phyloP scores from a whole-genome alignment of 805 yeast genomes.

The Schwanniomyces vanrijiae region DNA sequence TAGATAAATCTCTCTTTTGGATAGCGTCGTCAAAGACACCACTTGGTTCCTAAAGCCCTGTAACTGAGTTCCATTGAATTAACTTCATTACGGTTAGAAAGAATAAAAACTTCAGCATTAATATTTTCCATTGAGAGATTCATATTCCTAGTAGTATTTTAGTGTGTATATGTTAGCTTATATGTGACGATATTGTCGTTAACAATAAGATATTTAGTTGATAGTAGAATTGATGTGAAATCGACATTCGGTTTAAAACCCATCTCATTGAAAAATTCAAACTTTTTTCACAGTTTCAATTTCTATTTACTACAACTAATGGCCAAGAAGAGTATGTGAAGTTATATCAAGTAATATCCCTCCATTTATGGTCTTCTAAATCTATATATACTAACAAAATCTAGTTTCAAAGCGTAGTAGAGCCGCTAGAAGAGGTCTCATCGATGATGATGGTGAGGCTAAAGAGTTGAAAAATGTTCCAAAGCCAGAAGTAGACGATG shows the following conservation, averaged over 20 bases:
- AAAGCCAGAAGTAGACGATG: conserved; percentile 58
- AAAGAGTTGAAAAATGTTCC: conserved; percentile 53
- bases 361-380: neutral
- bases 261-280: conserved; percentile 2
- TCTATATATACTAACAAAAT: conserved; percentile 4
- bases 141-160: neutral
- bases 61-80: conserved; percentile 1
- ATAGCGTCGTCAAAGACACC: conserved; percentile 33
- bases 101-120: neutral
- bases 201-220: neutral
- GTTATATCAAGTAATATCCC: neutral
- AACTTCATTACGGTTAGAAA: neutral
- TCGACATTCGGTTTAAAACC: neutral
- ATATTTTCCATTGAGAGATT: neutral
- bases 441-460: conserved; percentile 44
- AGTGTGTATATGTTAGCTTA: neutral
- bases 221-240: neutral
- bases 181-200: neutral
- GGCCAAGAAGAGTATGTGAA: conserved; percentile 41
- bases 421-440: conserved; percentile 72
- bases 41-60: conserved; percentile 14
- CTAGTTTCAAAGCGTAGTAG: conserved; percentile 66
- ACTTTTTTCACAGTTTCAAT: conserved; percentile 1
- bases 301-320: conserved; percentile 12
- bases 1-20: conserved; percentile 1